Percentiles rank a stretch among this genome's conserved stretches.
Evolutionary conservation across 1,139 yeast species (phyloP).

Genomic region (Suhomyces yuchorum): DNA sequence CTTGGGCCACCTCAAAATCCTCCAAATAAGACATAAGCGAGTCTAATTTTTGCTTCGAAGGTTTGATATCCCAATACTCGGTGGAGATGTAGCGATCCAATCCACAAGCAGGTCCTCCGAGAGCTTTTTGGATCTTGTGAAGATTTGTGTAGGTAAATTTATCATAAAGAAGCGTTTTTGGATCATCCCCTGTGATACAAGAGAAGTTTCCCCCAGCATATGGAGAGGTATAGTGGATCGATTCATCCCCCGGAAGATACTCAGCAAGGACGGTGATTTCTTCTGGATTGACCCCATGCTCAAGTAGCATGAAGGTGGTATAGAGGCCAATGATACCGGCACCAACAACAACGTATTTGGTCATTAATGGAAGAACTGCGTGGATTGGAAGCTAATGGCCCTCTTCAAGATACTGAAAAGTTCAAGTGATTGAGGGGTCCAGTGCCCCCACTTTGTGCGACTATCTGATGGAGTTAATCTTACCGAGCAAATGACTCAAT

Average conservation of each 20-base stretch:
- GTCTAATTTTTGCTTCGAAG: slow-evolving; percentile 43
- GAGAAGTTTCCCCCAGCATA: slow-evolving; percentile 81
- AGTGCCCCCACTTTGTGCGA: neutral
- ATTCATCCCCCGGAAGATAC: slow-evolving; percentile 72
- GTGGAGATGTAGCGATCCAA: slow-evolving; percentile 53
- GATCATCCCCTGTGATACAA: slow-evolving; percentile 62
- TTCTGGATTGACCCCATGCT: slow-evolving; percentile 44
- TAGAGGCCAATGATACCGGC: slow-evolving; percentile 75
- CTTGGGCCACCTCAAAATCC: slow-evolving; percentile 39
- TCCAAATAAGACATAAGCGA: slow-evolving; percentile 50
- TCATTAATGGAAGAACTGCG: slow-evolving; percentile 17
- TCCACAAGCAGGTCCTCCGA: slow-evolving; percentile 60
- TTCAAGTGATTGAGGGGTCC: neutral
- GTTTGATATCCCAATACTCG: slow-evolving; percentile 56
- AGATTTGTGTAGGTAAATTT: slow-evolving; percentile 56
- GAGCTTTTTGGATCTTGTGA: slow-evolving; percentile 38
- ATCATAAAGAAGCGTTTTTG: slow-evolving; percentile 53
- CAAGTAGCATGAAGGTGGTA: slow-evolving; percentile 57
- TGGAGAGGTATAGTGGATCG: slow-evolving; percentile 71
- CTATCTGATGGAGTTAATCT: neutral
- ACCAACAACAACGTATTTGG: slow-evolving; percentile 37
- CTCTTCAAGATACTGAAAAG: neutral
- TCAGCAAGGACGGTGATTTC: slow-evolving; percentile 64
- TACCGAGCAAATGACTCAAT: neutral
- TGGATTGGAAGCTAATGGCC: neutral